Evolutionary conservation across 2,329 filamentous ascomycete species (phyloP), one percentile per base, ranked within the genome.

Genomic region (Zymoseptoria tritici): DNA sequence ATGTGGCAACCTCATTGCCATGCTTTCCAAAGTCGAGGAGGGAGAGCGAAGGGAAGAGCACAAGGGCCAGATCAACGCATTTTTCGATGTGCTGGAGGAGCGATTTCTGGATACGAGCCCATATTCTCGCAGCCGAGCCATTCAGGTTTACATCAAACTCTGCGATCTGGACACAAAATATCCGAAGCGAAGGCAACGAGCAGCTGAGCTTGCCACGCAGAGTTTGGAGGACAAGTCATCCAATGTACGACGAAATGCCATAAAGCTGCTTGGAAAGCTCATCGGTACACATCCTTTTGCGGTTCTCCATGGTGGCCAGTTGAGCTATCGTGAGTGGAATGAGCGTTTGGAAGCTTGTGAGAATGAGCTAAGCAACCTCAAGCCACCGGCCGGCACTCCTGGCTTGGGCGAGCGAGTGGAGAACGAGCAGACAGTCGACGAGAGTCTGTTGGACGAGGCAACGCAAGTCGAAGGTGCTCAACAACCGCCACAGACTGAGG

Each of bases 161-260:
- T 97, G 92, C 69, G 91, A 97, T 59, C 81, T 97, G n/a, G 91
- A 96, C 53, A 90, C 93, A 65, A 97, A 97, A 72, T 97, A 95
- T 69, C 91, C 92, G 46, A 97, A 97, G 76, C 84, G 92, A 58
- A 83, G 94, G 61, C 92, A 97, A 73, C 88, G 84, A 70, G 93
- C 88, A 3, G 89, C 93, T 1, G 91, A 97, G 72, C 80, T 97
- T 24, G 92, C 94, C 1, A 87, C 89, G 59, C 85, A 90, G 67
- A 97, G 93, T 73, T 80, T 99, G 2, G 90, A 97, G 74, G 95
- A 99, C 77, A 97, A 96, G 80, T 97, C 93, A 77, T 99, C 94
- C 75, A 96, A 97, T 69, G 94, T 99, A 31, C 84, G 94, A 62
- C 85, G 92, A 60, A 97, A 97, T 72, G 92, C 94, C 2, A 94